Percentiles rank a stretch among this genome's conserved stretches.
Conservation (phyloP, 2,329 filamentous ascomycete species). For the Sphaceloma murrayae region DNA sequence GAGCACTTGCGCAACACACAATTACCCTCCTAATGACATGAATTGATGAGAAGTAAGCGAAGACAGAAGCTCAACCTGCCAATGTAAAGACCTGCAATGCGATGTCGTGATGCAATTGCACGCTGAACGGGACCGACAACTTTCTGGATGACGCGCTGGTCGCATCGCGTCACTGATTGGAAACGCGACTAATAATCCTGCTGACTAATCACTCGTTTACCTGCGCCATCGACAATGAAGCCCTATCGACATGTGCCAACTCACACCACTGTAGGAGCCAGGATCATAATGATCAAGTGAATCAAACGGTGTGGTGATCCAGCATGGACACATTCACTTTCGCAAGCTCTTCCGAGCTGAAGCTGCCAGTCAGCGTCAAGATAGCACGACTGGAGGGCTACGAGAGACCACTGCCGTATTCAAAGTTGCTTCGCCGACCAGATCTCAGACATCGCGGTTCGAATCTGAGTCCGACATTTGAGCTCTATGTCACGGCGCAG, state of each 20-base stretch:
- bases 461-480: conserved; percentile 70
- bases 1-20: too few relatives aligned
- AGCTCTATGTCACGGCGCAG: conserved; percentile 87
- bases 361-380: conserved; percentile 57
- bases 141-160: not conserved
- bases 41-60: too few relatives aligned
- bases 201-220: conserved; percentile 3
- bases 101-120: too few relatives aligned
- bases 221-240: not conserved
- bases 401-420: conserved; percentile 64
- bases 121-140: not conserved
- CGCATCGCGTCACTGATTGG: not conserved
- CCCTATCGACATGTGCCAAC: not conserved
- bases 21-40: too few relatives aligned
- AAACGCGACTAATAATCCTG: not conserved
- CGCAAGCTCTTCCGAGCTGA: conserved; percentile 75
- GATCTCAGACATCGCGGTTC: conserved; percentile 82
- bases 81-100: too few relatives aligned
- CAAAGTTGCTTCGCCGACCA: conserved; percentile 65
- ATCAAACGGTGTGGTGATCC: not conserved
- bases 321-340: conserved; percentile 93
- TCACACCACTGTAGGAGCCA: not conserved
- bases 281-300: conserved; percentile 10
- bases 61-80: too few relatives aligned
- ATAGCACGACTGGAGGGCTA: conserved; percentile 70